A percentile compares a stretch with the other conserved stretches of the same genome.
phyloP scores from a whole-genome alignment of 2,329 filamentous ascomycete species.

The Monosporascus ibericus region DNA sequence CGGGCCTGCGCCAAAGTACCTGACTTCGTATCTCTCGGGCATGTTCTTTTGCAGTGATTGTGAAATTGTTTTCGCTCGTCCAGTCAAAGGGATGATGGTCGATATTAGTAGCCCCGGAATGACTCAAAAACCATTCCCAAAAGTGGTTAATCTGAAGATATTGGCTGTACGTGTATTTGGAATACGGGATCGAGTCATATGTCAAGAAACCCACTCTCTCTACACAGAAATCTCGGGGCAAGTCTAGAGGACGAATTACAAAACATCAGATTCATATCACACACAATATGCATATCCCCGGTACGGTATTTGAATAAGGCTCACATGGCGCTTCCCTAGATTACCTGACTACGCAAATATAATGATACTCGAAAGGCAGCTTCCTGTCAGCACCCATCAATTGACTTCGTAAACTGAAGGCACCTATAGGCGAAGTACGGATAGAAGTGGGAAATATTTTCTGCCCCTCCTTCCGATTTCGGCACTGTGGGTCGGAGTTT shows the following conservation, averaged over 20 bases:
- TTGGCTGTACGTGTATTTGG: background rate
- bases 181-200: background rate
- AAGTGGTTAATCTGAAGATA: background rate
- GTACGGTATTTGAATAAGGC: no score
- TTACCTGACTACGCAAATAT: no score
- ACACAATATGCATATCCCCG: no score
- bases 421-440: no score
- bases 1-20: conserved; percentile 87
- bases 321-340: no score
- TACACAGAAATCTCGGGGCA: background rate
- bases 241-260: background rate
- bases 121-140: background rate
- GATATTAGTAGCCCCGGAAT: background rate
- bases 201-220: background rate
- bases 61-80: background rate
- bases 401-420: no score
- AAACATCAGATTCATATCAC: background rate
- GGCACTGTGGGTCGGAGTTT: background rate
- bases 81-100: background rate
- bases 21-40: conserved; percentile 49
- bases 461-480: background rate
- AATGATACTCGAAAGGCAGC: no score
- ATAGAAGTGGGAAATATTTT: background rate
- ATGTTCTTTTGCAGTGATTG: conserved; percentile 2
- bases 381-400: no score